Evolutionary conservation across 306 rosid genomes (phyloP).

Genomic region (Adenanthera pavonina): DNA sequence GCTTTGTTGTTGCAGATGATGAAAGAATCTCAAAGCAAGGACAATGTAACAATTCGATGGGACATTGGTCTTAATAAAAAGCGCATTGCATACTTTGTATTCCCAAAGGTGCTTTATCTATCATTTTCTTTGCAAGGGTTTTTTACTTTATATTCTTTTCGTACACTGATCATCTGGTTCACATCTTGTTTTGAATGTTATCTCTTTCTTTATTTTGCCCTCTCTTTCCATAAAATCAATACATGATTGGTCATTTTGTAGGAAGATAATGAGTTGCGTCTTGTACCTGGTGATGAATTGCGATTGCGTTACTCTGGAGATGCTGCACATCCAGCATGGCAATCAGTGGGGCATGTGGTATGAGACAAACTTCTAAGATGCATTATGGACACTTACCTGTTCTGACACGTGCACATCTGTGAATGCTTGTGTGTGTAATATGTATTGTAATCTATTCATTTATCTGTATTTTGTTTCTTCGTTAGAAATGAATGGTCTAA

Average conservation of each 20-base stretch:
- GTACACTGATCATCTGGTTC: not conserved
- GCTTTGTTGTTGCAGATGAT: constrained; percentile 72
- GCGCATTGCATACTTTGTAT: constrained; percentile 96
- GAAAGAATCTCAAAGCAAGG: constrained; percentile 99
- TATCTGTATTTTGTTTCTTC: not conserved
- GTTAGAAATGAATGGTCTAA: not conserved
- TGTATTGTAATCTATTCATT: not conserved
- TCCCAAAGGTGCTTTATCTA: constrained; percentile 75
- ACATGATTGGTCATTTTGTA: constrained; percentile 44
- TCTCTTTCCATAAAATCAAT: constrained; percentile 24
- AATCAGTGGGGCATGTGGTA: constrained; percentile 99
- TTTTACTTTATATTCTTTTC: not conserved
- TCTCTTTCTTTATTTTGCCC: constrained; percentile 11
- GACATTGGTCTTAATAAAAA: constrained; percentile 98
- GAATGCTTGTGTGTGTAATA: not conserved
- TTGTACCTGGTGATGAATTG: constrained; percentile 99
- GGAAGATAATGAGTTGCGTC: constrained; percentile 99
- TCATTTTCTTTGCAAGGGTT: constrained; percentile 1
- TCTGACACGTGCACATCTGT: not conserved
- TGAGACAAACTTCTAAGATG: constrained; percentile 29
- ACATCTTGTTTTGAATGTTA: constrained; percentile 3
- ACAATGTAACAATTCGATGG: constrained; percentile 93
- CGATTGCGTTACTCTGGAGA: constrained; percentile 98
- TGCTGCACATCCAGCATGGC: constrained; percentile 99
- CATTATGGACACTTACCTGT: not conserved